These are phyloP conservation scores for Podospora pseudoanserina DNA, from an alignment of 495 filamentous ascomycete species.

Conservation along the genomic window DNA sequence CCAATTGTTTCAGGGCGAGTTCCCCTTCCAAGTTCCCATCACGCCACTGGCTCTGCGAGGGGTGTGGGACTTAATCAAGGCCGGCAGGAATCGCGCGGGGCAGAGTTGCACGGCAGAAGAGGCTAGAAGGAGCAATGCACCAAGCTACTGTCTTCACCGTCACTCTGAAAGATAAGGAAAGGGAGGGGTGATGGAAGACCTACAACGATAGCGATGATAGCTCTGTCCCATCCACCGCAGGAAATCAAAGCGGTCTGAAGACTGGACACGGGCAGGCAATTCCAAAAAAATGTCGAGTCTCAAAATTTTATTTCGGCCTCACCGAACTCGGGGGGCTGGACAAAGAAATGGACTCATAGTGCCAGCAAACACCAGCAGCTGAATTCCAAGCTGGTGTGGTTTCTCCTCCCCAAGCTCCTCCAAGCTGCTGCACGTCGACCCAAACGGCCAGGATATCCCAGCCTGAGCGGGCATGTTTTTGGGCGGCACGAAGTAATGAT, in stretches of 20 bases:
- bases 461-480: not conserved
- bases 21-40: not conserved
- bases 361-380: not conserved
- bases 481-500: constrained; percentile 6
- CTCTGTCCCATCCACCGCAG: not conserved
- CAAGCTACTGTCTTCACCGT: not conserved
- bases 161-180: not conserved
- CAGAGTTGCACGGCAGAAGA: constrained; percentile 4
- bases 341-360: not conserved
- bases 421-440: not conserved
- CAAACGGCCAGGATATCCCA: not conserved
- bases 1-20: not conserved
- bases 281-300: not conserved
- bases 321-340: not conserved
- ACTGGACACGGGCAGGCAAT: too few relatives aligned
- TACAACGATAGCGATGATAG: not conserved
- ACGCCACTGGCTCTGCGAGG: not conserved
- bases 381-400: not conserved
- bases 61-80: not conserved
- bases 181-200: not conserved
- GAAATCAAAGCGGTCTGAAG: not conserved
- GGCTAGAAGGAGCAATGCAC: not conserved
- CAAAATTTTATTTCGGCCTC: not conserved
- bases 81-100: not conserved
- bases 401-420: too few relatives aligned